Conservation (phyloP, 164 flowering plant genomes). For the Euptelea pleiosperma region DNA sequence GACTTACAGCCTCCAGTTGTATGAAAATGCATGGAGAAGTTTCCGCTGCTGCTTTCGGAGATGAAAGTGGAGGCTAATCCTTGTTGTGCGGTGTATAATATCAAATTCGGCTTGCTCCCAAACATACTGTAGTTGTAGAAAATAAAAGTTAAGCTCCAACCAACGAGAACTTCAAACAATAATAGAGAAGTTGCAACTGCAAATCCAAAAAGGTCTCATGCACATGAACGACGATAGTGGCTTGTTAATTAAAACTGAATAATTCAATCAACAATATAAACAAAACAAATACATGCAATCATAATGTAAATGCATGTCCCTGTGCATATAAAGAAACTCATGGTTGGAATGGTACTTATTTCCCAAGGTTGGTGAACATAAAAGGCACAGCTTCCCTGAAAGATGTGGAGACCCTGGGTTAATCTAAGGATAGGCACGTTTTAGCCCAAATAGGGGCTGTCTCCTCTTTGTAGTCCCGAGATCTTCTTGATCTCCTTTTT, state of each 20-base stretch:
- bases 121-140: constrained; percentile 44
- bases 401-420: too few relatives aligned
- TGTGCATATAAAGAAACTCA: background rate
- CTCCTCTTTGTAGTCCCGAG: too few relatives aligned
- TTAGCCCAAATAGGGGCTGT: too few relatives aligned
- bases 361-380: background rate
- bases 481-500: too few relatives aligned
- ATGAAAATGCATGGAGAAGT: constrained; percentile 85
- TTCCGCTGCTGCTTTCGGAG: constrained; percentile 61
- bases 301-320: too few relatives aligned
- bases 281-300: too few relatives aligned
- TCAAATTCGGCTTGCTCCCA: constrained; percentile 99
- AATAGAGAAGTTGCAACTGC: background rate
- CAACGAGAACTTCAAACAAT: background rate
- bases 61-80: constrained; percentile 88
- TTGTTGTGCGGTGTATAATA: constrained; percentile 72
- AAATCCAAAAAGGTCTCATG: background rate
- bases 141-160: background rate
- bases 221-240: too few relatives aligned
- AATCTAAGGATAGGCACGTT: too few relatives aligned
- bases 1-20: constrained; percentile 95
- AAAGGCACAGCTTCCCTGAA: too few relatives aligned
- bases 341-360: background rate
- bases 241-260: too few relatives aligned
- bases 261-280: too few relatives aligned